These are phyloP conservation scores for Cryptococcus sp. DNA, from an alignment of 1,284 basidiomycete species.

Conservation along the genomic window DNA sequence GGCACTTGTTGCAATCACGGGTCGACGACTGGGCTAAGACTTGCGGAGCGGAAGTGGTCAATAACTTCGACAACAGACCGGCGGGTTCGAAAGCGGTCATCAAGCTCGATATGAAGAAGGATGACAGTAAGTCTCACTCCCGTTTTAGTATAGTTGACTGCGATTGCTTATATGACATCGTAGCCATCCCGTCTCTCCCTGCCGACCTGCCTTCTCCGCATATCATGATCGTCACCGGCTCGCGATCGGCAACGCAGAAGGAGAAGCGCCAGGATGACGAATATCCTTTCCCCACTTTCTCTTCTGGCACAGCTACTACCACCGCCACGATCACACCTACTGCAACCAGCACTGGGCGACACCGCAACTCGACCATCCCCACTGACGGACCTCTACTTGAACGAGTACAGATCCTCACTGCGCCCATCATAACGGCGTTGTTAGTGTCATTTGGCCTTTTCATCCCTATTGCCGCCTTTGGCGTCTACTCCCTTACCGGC, in stretches of 20 bases:
- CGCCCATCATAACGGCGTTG: constrained; percentile 70
- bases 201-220: constrained; percentile 23
- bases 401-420: constrained; percentile 74
- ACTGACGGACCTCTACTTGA: constrained; percentile 56
- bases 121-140: constrained; percentile 19
- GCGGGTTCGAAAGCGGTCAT: constrained; percentile 23
- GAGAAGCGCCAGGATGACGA: constrained; percentile 35
- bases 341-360: constrained; percentile 8
- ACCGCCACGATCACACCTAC: constrained; percentile 9
- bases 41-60: constrained; percentile 39
- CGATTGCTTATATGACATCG: neutral
- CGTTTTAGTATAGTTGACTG: neutral
- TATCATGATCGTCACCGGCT: constrained; percentile 45
- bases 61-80: constrained; percentile 10
- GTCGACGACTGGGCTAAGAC: constrained; percentile 37
- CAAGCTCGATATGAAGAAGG: constrained; percentile 18
- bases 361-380: constrained; percentile 31
- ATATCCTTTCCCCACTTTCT: constrained; percentile 23
- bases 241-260: constrained; percentile 16
- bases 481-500: constrained; percentile 68
- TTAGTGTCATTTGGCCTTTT: constrained; percentile 70
- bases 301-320: constrained; percentile 13
- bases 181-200: constrained; percentile 14
- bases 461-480: constrained; percentile 67
- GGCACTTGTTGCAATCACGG: constrained; percentile 25